These are phyloP conservation scores for Apophysomyces variabilis DNA, from an alignment of 371 early-diverging fungal species.

Conservation along the genomic window DNA sequence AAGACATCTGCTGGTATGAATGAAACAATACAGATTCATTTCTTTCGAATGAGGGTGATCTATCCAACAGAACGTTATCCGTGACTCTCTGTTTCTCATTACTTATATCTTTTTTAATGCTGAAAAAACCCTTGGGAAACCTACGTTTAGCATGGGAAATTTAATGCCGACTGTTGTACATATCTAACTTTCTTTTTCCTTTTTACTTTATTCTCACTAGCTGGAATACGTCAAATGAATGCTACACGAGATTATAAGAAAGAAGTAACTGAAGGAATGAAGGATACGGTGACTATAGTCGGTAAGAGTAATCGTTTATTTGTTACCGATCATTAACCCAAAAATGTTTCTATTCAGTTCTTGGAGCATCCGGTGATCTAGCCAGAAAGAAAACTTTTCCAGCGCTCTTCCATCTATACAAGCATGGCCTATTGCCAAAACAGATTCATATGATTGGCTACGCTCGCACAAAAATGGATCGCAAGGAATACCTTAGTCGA, in stretches of 20 bases:
- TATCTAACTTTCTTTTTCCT: slow-evolving; percentile 11
- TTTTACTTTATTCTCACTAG: slow-evolving; percentile 3
- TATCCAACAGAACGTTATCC: too few relatives aligned
- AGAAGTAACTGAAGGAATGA: slow-evolving; percentile 17
- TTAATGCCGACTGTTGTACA: neutral
- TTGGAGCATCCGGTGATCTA: slow-evolving; percentile 95
- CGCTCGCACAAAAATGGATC: slow-evolving; percentile 87
- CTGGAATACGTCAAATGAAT: slow-evolving; percentile 3
- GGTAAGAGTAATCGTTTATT: slow-evolving; percentile 11
- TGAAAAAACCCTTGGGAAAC: slow-evolving; percentile 4
- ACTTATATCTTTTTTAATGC: neutral
- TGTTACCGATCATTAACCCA: neutral
- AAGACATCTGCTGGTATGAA: too few relatives aligned
- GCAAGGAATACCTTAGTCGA: slow-evolving; percentile 77
- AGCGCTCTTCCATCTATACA: slow-evolving; percentile 88
- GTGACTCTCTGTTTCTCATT: neutral
- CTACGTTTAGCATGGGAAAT: neutral
- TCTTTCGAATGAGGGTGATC: too few relatives aligned
- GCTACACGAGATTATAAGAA: slow-evolving; percentile 14
- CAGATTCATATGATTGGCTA: slow-evolving; percentile 91
- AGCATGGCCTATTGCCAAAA: slow-evolving; percentile 76
- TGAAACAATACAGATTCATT: too few relatives aligned
- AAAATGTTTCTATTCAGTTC: slow-evolving; percentile 50
- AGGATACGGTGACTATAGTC: slow-evolving; percentile 27
- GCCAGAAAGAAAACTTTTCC: slow-evolving; percentile 99